These are phyloP conservation scores for Fusarium sp. DNA, from an alignment of 2,329 filamentous ascomycete species.

Conservation along the genomic window DNA sequence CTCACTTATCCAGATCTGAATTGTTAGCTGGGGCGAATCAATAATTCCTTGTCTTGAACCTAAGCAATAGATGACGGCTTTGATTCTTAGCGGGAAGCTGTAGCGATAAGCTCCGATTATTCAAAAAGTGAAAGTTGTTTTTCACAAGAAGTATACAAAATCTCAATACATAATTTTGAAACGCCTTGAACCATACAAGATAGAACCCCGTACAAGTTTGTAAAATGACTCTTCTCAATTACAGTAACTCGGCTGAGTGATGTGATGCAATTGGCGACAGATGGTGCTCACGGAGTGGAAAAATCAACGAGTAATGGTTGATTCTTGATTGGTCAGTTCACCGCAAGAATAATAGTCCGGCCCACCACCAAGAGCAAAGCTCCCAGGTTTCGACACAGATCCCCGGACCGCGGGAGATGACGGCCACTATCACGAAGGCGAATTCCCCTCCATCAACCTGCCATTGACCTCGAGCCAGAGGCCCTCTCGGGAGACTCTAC, in stretches of 20 bases:
- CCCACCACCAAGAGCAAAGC: slow-evolving; percentile 47
- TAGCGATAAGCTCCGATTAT: not conserved
- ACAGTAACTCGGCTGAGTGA: slow-evolving; percentile 4
- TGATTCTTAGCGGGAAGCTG: not conserved
- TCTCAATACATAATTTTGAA: not conserved
- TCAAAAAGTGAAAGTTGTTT: not conserved
- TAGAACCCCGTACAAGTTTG: not conserved
- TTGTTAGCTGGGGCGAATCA: not conserved
- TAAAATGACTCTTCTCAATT: not conserved
- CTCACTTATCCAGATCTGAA: not conserved
- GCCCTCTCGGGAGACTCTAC: slow-evolving; percentile 47
- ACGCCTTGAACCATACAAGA: not conserved
- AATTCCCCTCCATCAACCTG: slow-evolving; percentile 46
- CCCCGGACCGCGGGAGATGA: slow-evolving; percentile 46
- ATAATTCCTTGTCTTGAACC: not conserved
- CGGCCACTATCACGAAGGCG: slow-evolving; percentile 47
- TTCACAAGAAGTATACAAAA: not conserved
- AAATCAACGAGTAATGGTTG: slow-evolving; percentile 45
- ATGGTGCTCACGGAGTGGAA: slow-evolving; percentile 25
- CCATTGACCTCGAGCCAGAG: slow-evolving; percentile 52
- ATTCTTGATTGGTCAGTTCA: slow-evolving; percentile 42
- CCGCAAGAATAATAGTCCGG: slow-evolving; percentile 49
- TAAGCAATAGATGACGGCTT: slow-evolving; percentile 22
- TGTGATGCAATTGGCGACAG: slow-evolving; percentile 14
- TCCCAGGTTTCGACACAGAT: slow-evolving; percentile 45